Evolutionary conservation across 1,139 yeast species (phyloP), one percentile per base, ranked within the genome.

Genomic region (Torulaspora pretoriensis): DNA sequence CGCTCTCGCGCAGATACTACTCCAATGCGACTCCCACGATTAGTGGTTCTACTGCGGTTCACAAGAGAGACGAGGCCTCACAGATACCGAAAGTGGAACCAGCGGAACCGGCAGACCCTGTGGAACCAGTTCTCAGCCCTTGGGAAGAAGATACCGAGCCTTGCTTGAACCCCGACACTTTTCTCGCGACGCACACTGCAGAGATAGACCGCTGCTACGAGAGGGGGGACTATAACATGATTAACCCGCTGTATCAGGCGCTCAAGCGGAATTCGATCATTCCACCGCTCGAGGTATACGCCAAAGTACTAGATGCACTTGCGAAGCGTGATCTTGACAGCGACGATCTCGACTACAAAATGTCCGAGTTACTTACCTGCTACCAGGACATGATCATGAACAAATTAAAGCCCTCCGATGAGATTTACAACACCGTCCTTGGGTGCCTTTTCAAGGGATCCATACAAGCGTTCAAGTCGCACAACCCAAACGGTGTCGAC

Each of bases 381-480:
- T 83, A 83, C 60, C 85, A 83, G 44, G 89, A 82, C 56, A 65
- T 82, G 55, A 69, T 83, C 22, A 57, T 70, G 24, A 70, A 70
- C 47, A 69, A 66, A 45, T 50, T 79, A 32, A 80, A 77, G 55
- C 92, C 92, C 16, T 70, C 73, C 31, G 55, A 59, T 31, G 69
- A 69, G 25, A 81, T 85, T 4, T 83, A 75, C 60, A 69, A 75
- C 51, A 59, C 75, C 1, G 76, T 82, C 3, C 67, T 83, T 29
- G 63, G 65, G 22, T 72, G 75, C 17, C 68, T 83, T 27, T 67
- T 81, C 46, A 67, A 68, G 31, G 80, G 82, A 12, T 71, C 83
- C 25, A 61, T 75, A 26, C 56, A 66, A 24, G 78, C 80, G 37
- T 52, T 50, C 45, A 55, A 57, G 32, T 39, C 51, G 19, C 53